phyloP scores from a whole-genome alignment of 768 basidiomycete species.

The Tricholoma matsutake region DNA sequence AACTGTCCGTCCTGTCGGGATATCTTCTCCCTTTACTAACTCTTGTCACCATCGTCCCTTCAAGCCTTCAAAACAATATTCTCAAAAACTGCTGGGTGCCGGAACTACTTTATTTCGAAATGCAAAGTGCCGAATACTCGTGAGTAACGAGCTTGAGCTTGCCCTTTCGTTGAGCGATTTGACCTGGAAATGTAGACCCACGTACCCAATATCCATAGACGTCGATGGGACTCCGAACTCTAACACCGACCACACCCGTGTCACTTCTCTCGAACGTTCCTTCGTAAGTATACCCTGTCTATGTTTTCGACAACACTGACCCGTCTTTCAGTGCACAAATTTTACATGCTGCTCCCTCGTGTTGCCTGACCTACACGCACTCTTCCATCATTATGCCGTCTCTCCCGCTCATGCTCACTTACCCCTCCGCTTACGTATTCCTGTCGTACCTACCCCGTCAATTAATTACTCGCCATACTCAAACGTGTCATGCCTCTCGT shows the following conservation, averaged over 20 bases:
- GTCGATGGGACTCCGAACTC: not conserved
- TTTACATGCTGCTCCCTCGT: slow-evolving; percentile 44
- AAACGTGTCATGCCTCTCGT: slow-evolving; percentile 4
- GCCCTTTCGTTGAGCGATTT: not conserved
- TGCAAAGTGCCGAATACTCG: not conserved
- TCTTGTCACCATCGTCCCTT: not conserved
- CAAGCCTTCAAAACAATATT: too few relatives aligned
- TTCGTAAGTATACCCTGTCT: slow-evolving; percentile 13
- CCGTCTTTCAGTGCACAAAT: slow-evolving; percentile 22
- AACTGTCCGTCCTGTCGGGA: too few relatives aligned
- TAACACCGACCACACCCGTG: not conserved
- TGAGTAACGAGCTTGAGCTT: not conserved
- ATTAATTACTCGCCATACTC: slow-evolving; percentile 5
- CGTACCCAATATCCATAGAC: too few relatives aligned
- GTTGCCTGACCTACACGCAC: slow-evolving; percentile 41
- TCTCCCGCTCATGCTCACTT: not conserved
- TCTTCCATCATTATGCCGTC: slow-evolving; percentile 43
- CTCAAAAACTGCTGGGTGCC: not conserved
- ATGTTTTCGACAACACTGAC: not conserved
- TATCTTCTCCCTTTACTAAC: not conserved
- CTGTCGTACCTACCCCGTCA: slow-evolving; percentile 1
- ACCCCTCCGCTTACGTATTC: not conserved
- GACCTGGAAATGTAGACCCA: too few relatives aligned
- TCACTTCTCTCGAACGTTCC: slow-evolving; percentile 12
- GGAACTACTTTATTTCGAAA: not conserved